Evolutionary conservation across 306 rosid species (phyloP), one percentile per base, ranked within the genome.

Genomic region (Ziziphus jujuba): DNA sequence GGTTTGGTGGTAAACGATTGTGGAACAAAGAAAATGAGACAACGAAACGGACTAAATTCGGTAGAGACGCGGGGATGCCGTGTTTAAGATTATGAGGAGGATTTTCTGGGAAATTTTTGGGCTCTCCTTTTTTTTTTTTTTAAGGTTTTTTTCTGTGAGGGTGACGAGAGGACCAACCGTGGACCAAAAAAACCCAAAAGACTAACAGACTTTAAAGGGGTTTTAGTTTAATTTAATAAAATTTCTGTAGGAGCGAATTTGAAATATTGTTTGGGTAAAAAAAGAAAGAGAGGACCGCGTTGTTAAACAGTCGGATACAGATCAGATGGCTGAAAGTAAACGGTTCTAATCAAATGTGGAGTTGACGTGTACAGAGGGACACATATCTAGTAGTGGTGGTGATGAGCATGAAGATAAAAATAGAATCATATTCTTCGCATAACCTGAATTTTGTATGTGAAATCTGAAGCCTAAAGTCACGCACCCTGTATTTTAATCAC

Each of bases 1-100:
- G 69, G 67, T 70, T 43, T 51, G 80, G 70, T 70, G 59, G 71
- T 9, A 48, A 62, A 44, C 59, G 31, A 69, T 19, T 28, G 65
- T 51, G 53, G 61, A 59, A 71, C 13, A 34, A 13, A 72, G 75
- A 61, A 19, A 50, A 63, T 14, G 53, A n/a, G 10, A 67, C 66
- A 28, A 49, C 15, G 11, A 50, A 50, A 16, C 5, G 20, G 20
- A 19, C 4, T 16, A 50, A 2, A 50, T 5, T 19, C 9, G 17
- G 22, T 57, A 24, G 47, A 24, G 72, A 67, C 77, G 84, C 61
- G 86, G 85, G 80, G 71, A 63, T 80, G 72, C 80, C 89, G 90
- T 80, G 88, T 78, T 10, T 40, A 12, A 21, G 25, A 40, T 19
- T 50, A 28, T 1, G 19, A 20, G 4, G 33, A 20, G 52, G 44